Conservation (phyloP, 176 grass and related monocot species). For the Bonia amplexicaulis region DNA sequence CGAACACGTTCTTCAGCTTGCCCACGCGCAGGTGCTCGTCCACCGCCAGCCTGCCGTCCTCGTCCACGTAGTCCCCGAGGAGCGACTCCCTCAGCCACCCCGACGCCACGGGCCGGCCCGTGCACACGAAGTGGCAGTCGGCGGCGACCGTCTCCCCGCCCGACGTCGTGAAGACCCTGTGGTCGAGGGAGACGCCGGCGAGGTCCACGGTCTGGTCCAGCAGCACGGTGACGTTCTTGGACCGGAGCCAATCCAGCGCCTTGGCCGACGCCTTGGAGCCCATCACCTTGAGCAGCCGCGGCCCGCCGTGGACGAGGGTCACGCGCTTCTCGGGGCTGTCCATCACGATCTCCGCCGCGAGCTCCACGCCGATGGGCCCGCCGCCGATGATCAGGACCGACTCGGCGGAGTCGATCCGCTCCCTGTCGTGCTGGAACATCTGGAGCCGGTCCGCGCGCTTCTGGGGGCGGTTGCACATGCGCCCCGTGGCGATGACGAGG, state of each 20-base stretch:
- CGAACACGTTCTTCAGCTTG: slow-evolving; percentile 51
- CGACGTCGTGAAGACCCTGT: slow-evolving; percentile 45
- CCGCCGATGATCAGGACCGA: slow-evolving; percentile 61
- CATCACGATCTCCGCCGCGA: slow-evolving; percentile 55
- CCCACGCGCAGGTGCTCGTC: slow-evolving; percentile 52
- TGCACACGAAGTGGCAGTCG: slow-evolving; percentile 51
- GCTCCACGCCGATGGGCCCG: slow-evolving; percentile 63
- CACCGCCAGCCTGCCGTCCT: slow-evolving; percentile 19
- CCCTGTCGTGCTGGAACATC: slow-evolving; percentile 49
- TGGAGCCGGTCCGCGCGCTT: slow-evolving; percentile 31
- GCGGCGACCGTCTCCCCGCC: slow-evolving; percentile 50
- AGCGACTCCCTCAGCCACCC: slow-evolving; percentile 42
- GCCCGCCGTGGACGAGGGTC: slow-evolving; percentile 52
- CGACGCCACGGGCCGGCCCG: slow-evolving; percentile 32
- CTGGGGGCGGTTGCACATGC: background rate
- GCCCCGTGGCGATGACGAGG: slow-evolving; percentile 67
- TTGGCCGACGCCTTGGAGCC: slow-evolving; percentile 39
- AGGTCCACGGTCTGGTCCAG: slow-evolving; percentile 59
- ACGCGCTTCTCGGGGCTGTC: slow-evolving; percentile 51
- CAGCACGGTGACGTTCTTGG: slow-evolving; percentile 60
- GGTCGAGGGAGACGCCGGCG: background rate
- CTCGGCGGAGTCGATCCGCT: slow-evolving; percentile 27
- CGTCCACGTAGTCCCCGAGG: slow-evolving; percentile 26
- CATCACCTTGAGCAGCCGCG: slow-evolving; percentile 52
- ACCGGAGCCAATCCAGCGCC: slow-evolving; percentile 63